A percentile compares a stretch with the other conserved stretches of the same genome.
phyloP scores from a whole-genome alignment of 257 asterid genomes.

The Salvia miltiorrhiza region DNA sequence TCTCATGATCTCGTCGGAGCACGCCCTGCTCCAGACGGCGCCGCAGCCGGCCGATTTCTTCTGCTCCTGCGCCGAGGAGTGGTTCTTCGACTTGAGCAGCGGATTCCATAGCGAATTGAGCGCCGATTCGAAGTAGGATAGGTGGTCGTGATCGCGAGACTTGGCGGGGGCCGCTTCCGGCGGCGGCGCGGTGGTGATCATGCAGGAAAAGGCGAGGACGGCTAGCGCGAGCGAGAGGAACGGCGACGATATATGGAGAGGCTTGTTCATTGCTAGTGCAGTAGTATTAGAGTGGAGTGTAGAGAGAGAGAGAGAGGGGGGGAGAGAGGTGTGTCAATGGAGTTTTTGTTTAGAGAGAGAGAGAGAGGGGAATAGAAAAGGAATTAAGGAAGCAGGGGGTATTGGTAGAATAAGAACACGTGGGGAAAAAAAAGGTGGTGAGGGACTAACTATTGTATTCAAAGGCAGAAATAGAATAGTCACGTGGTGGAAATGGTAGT shows the following conservation, averaged over 20 bases:
- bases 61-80: slow-evolving; percentile 17
- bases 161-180: slow-evolving; percentile 1
- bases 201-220: slow-evolving; percentile 20
- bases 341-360: neutral
- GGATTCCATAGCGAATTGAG: slow-evolving; percentile 4
- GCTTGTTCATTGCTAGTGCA: slow-evolving; percentile 14
- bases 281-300: neutral
- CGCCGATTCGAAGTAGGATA: slow-evolving; percentile 34
- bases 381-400: neutral
- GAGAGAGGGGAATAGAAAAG: neutral
- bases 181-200: slow-evolving; percentile 27
- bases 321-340: neutral
- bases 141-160: slow-evolving; percentile 25
- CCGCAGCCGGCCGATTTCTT: slow-evolving; percentile 26
- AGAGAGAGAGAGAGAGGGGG: neutral
- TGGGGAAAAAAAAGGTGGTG: slow-evolving; percentile 20
- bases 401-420: slow-evolving; percentile 35
- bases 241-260: slow-evolving; percentile 14
- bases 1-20: slow-evolving; percentile 47
- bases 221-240: slow-evolving; percentile 8
- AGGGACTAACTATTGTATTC: neutral
- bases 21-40: slow-evolving; percentile 45
- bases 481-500: slow-evolving; percentile 31
- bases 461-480: slow-evolving; percentile 5
- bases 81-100: slow-evolving; percentile 23